Evolutionary conservation across 176 grass and related monocot species (phyloP).

Genomic region (Phragmites australis): DNA sequence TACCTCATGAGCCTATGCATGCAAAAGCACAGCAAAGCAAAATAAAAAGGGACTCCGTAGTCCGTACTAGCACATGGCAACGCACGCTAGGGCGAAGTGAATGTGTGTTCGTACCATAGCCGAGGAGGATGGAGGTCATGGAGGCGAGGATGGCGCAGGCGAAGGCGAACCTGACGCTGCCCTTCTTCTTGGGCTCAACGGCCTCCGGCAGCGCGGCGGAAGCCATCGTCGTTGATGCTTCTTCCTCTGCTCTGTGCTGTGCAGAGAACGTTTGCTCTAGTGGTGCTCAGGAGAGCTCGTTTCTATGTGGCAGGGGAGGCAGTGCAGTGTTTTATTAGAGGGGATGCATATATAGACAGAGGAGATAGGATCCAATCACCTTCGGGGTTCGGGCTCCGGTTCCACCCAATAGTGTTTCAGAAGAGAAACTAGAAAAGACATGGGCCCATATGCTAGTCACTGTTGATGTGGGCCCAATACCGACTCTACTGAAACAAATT

Average conservation of each 20-base stretch:
- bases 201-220: slow-evolving; percentile 40
- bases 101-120: slow-evolving; percentile 49
- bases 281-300: slow-evolving; percentile 26
- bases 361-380: neutral
- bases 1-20: slow-evolving; percentile 16
- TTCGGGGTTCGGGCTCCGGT: too few relatives aligned
- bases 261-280: slow-evolving; percentile 2
- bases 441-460: neutral
- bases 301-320: slow-evolving; percentile 3
- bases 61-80: neutral
- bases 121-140: slow-evolving; percentile 90
- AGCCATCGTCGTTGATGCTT: slow-evolving; percentile 37
- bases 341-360: slow-evolving; percentile 35
- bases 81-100: neutral
- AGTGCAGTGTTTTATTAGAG: slow-evolving; percentile 4
- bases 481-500: too few relatives aligned
- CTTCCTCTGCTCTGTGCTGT: neutral
- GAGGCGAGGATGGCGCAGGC: slow-evolving; percentile 77
- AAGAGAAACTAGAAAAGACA: neutral
- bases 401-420: neutral
- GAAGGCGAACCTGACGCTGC: slow-evolving; percentile 62
- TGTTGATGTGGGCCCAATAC: neutral
- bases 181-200: slow-evolving; percentile 40
- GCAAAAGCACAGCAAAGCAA: neutral
- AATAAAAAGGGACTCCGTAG: neutral